These are phyloP conservation scores for Annulohypoxylon truncatum DNA, from an alignment of 2,329 filamentous ascomycete genomes.

Conservation along the genomic window DNA sequence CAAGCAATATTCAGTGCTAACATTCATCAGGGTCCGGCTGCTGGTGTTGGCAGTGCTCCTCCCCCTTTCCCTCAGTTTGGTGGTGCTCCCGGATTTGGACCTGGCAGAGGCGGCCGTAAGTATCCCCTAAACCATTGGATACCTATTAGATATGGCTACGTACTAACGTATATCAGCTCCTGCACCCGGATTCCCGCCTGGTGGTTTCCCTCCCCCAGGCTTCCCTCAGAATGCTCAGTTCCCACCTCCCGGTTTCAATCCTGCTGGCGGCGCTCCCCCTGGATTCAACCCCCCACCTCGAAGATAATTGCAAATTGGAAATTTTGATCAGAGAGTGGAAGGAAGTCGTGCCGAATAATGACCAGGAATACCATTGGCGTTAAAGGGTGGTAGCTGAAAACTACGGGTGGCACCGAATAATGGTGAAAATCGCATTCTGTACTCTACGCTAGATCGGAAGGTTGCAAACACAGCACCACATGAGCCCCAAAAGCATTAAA, in stretches of 20 bases:
- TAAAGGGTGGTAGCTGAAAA: constrained; percentile 45
- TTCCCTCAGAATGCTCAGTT: constrained; percentile 59
- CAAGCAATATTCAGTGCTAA: constrained; percentile 38
- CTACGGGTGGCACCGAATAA: constrained; percentile 43
- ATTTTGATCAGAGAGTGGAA: constrained; percentile 20
- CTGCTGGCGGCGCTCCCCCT: constrained; percentile 63
- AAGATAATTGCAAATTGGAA: constrained; percentile 56
- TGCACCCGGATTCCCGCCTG: constrained; percentile 48
- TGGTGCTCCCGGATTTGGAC: constrained; percentile 60
- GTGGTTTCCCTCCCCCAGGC: constrained; percentile 60
- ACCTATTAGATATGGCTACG: neutral
- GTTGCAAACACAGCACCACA: constrained; percentile 34
- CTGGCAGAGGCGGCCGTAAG: constrained; percentile 67
- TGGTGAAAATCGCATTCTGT: constrained; percentile 36
- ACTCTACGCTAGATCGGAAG: constrained; percentile 34
- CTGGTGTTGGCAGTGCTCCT: constrained; percentile 77
- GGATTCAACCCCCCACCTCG: constrained; percentile 81
- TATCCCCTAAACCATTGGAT: constrained; percentile 39
- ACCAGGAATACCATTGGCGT: constrained; percentile 48
- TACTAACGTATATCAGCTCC: constrained; percentile 44
- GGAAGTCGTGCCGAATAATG: constrained; percentile 33
- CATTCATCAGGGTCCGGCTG: constrained; percentile 74
- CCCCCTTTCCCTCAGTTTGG: constrained; percentile 69
- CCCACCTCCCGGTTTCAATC: constrained; percentile 65
- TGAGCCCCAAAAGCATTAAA: constrained; percentile 17